Evolutionary conservation across 192 early-diverging fungal species (phyloP), one percentile per base, ranked within the genome.

Genomic region (Backusella westeae): DNA sequence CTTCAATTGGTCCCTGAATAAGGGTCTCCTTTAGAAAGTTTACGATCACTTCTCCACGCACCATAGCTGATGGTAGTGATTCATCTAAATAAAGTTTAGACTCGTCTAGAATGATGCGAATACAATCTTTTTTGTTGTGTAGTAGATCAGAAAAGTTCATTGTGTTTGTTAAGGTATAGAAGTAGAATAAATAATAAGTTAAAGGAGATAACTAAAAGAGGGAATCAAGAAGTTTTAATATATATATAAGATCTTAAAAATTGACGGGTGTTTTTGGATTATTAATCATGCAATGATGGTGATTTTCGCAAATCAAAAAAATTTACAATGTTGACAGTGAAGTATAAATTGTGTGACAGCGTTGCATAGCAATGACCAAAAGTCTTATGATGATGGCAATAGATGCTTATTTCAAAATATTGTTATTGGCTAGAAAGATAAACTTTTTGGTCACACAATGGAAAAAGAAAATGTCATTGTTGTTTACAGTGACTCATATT

Each of bases 1-100:
- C 12, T 44, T 77, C 71, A 65, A 81, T 77, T 26, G 76, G 67
- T 26, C 80, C 80, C 49, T 70, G 66, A 3, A 81, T 74, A 38
- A 49, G 21, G 0, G 69, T 74, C 26, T 38, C 34, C 29, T 81
- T 76, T 1, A 46, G 8, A 56, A 81, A 66, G n/a, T 71, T 34
- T 12, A 81, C 53, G 26, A 81, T 74, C 4, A 77, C 75, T 49
- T 81, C 75, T 17, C 80, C 80, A 34, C 80, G 76, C 3, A 81
- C 34, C 67, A 81, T 74, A n/a, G 46, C 72, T 23, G 75, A 71
- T 21, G 71, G 69, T 0, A 78, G 38, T 15, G 65, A 68, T 26
- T 78, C 77, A 69, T 78, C 77, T 9, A 78, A 21, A 21, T 74
- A 78, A 34, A 78, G 65, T 29, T 65, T 52, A 41, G n/a, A 66